phyloP scores from a whole-genome alignment of 2,329 filamentous ascomycete genomes.

The Arthrocladium fulminans region DNA sequence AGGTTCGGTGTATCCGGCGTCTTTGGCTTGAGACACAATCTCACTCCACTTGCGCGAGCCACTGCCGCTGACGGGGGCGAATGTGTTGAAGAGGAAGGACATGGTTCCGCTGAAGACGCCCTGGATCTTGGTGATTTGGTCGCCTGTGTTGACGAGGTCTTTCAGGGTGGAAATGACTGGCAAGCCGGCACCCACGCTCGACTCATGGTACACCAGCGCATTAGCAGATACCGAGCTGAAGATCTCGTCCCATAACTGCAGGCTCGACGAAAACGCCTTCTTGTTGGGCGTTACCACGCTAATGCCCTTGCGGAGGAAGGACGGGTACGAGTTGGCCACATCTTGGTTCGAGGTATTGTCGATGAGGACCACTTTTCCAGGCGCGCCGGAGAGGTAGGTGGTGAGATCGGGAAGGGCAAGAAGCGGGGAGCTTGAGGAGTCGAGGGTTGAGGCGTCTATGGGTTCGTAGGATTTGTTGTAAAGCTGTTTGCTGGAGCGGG shows the following conservation, averaged over 20 bases:
- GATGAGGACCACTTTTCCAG: slow-evolving; percentile 71
- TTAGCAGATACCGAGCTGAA: slow-evolving; percentile 59
- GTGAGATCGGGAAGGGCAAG: slow-evolving; percentile 61
- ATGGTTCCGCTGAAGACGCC: slow-evolving; percentile 97
- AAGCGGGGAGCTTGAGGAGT: slow-evolving; percentile 54
- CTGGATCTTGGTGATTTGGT: slow-evolving; percentile 84
- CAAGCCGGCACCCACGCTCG: slow-evolving; percentile 83
- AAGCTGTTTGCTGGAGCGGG: slow-evolving; percentile 74
- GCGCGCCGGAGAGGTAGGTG: slow-evolving; percentile 68
- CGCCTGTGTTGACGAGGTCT: slow-evolving; percentile 89
- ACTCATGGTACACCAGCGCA: slow-evolving; percentile 89
- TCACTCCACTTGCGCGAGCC: slow-evolving; percentile 74
- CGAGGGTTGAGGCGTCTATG: slow-evolving; percentile 52
- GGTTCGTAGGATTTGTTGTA: slow-evolving; percentile 53
- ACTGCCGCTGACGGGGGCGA: slow-evolving; percentile 67
- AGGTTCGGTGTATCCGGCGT: slow-evolving; percentile 84
- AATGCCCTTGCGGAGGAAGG: slow-evolving; percentile 70
- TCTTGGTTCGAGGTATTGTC: slow-evolving; percentile 93
- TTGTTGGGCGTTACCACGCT: slow-evolving; percentile 96
- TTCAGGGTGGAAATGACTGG: slow-evolving; percentile 89
- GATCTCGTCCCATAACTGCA: slow-evolving; percentile 78
- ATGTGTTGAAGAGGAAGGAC: slow-evolving; percentile 97
- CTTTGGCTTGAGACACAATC: slow-evolving; percentile 85
- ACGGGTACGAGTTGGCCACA: slow-evolving; percentile 73
- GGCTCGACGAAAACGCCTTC: slow-evolving; percentile 83